Percentiles rank a stretch among this genome's conserved stretches.
Evolutionary conservation across 2,329 filamentous ascomycete species (phyloP).

Genomic region (Penicillium sp.): DNA sequence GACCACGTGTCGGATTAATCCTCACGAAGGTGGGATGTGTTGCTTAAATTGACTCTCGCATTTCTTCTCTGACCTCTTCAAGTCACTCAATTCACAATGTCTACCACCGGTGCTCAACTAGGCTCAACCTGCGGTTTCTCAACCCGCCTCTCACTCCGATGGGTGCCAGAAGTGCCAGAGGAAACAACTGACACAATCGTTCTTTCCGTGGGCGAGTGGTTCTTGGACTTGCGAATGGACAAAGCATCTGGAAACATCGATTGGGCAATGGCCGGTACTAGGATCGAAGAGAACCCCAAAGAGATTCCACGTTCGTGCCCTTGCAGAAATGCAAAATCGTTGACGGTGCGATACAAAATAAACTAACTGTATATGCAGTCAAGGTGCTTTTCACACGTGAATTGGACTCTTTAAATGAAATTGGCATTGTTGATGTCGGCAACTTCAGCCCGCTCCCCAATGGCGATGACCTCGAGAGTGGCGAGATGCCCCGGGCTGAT

Average conservation of each 20-base stretch:
- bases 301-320: conserved; percentile 8
- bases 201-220: conserved; percentile 17
- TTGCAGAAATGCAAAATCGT: not conserved
- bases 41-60: too few relatives aligned
- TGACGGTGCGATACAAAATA: not conserved
- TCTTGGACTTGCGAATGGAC: conserved; percentile 19
- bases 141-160: conserved; percentile 20
- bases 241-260: conserved; percentile 16
- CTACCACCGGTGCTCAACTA: conserved; percentile 9
- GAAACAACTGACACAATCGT: conserved; percentile 20
- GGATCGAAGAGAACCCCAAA: conserved; percentile 14
- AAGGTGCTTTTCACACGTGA: not conserved
- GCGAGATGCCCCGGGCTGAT: conserved; percentile 42
- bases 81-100: conserved; percentile 9
- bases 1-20: not conserved
- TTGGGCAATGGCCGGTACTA: conserved; percentile 22
- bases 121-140: conserved; percentile 17
- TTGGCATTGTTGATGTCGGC: not conserved
- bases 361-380: not conserved
- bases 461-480: conserved; percentile 43
- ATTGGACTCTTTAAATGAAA: conserved; percentile 13
- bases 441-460: conserved; percentile 33
- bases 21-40: too few relatives aligned
- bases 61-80: too few relatives aligned
- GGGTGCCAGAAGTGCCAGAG: conserved; percentile 15